Evolutionary conservation across 1,139 yeast genomes (phyloP).

Genomic region (Blastobotrys elegans): DNA sequence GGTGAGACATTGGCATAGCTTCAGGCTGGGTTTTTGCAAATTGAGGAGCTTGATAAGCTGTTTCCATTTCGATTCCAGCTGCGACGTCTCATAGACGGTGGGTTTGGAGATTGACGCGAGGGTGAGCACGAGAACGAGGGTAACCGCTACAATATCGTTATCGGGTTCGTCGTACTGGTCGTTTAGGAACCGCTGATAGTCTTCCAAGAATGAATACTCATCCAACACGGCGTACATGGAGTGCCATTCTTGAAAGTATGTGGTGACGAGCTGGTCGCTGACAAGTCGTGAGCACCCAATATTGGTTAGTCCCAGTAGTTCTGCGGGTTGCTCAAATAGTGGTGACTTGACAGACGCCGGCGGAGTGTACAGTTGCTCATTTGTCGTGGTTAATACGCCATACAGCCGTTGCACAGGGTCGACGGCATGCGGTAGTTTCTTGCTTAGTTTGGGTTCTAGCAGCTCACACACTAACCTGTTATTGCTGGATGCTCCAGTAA

Average conservation of each 20-base stretch:
- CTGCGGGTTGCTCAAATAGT: not conserved
- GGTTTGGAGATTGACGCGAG: conserved; percentile 26
- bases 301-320: conserved; percentile 7
- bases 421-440: conserved; percentile 24
- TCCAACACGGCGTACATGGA: conserved; percentile 63
- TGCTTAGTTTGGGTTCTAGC: conserved; percentile 27
- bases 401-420: conserved; percentile 18
- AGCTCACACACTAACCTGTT: conserved; percentile 27
- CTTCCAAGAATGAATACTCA: conserved; percentile 55
- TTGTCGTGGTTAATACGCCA: not conserved
- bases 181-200: conserved; percentile 45
- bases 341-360: not conserved
- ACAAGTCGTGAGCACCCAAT: conserved; percentile 22
- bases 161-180: conserved; percentile 2
- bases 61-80: conserved; percentile 25
- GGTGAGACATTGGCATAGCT: conserved; percentile 64
- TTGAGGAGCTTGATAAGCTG: conserved; percentile 47
- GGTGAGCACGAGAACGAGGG: conserved; percentile 44
- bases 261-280: conserved; percentile 33
- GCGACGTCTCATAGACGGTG: conserved; percentile 9
- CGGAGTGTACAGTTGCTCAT: not conserved
- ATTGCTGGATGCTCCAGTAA: conserved; percentile 34
- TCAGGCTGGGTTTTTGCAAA: conserved; percentile 56
- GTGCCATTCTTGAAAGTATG: conserved; percentile 79
- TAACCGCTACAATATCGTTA: conserved; percentile 34